Percentiles rank a stretch among this genome's conserved stretches.
phyloP scores from a whole-genome alignment of 129 eudicot species.

The Glebionis coronaria region DNA sequence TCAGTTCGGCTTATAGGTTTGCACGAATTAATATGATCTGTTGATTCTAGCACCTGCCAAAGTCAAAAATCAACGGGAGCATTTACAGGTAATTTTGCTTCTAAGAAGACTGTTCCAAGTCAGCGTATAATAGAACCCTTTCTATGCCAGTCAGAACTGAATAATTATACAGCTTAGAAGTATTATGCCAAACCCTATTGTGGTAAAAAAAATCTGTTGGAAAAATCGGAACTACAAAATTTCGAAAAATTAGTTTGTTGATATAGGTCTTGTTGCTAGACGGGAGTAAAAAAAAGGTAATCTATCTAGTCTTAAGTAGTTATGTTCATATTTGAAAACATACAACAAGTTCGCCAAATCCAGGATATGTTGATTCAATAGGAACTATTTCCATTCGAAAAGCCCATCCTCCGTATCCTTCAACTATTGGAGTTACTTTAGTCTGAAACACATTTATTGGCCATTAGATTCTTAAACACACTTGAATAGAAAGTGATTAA shows the following conservation, averaged over 20 bases:
- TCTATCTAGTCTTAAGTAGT: slow-evolving; percentile 1
- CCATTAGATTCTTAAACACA: slow-evolving; percentile 19
- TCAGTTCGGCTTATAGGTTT: slow-evolving; percentile 76
- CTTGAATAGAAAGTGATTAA: background rate
- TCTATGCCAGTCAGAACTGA: too few species aligned
- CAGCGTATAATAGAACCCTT: background rate
- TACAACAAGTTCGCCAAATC: slow-evolving; percentile 94
- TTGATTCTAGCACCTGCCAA: slow-evolving; percentile 82
- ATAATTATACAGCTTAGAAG: too few species aligned
- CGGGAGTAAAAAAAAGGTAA: background rate
- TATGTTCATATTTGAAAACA: slow-evolving; percentile 28
- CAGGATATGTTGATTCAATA: slow-evolving; percentile 96
- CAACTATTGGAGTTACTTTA: slow-evolving; percentile 97
- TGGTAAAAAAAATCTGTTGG: too few species aligned
- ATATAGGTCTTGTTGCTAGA: background rate
- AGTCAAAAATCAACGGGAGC: slow-evolving; percentile 17
- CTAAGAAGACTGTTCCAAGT: background rate
- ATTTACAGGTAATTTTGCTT: background rate
- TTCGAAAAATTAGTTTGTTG: too few species aligned
- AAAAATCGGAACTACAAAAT: too few species aligned
- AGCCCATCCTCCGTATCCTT: slow-evolving; percentile 99
- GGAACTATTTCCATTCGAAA: slow-evolving; percentile 94
- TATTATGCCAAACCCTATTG: too few species aligned
- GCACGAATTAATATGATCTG: slow-evolving; percentile 97
- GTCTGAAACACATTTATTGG: slow-evolving; percentile 49